A percentile compares a stretch with the other conserved stretches of the same genome.
Evolutionary conservation across 495 filamentous ascomycete species (phyloP).

Genomic region (Amorphotheca resinae): DNA sequence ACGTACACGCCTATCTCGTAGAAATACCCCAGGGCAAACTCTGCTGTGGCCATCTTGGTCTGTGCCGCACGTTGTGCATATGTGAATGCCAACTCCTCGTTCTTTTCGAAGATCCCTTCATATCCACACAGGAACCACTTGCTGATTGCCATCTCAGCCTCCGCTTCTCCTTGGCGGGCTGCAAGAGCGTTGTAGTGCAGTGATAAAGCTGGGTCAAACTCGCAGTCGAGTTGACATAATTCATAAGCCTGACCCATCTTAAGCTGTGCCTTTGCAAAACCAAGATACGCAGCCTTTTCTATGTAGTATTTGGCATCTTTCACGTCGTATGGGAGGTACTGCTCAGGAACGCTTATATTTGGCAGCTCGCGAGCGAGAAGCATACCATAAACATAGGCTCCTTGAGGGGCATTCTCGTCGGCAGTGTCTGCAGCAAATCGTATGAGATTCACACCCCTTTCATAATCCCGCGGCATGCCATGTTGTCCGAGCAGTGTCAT

Average conservation of each 20-base stretch:
- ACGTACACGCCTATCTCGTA: slow-evolving; percentile 91
- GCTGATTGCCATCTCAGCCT: slow-evolving; percentile 92
- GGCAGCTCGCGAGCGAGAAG: slow-evolving; percentile 80
- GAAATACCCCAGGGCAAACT: slow-evolving; percentile 97
- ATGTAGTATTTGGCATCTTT: slow-evolving; percentile 72
- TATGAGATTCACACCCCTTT: slow-evolving; percentile 68
- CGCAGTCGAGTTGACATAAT: slow-evolving; percentile 81
- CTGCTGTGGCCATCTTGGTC: slow-evolving; percentile 71
- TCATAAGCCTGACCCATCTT: slow-evolving; percentile 98
- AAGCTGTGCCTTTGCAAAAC: slow-evolving; percentile 91
- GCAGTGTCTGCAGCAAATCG: slow-evolving; percentile 71
- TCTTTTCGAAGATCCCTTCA: slow-evolving; percentile 84
- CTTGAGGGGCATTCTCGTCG: slow-evolving; percentile 95
- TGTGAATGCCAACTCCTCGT: slow-evolving; percentile 81
- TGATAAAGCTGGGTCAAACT: slow-evolving; percentile 85
- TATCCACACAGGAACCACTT: slow-evolving; percentile 98
- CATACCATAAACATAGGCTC: slow-evolving; percentile 96
- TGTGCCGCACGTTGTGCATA: slow-evolving; percentile 81
- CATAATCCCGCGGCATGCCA: slow-evolving; percentile 70
- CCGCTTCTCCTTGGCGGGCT: slow-evolving; percentile 72
- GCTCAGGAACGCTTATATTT: slow-evolving; percentile 66
- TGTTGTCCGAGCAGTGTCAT: slow-evolving; percentile 93
- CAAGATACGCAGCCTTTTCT: slow-evolving; percentile 92
- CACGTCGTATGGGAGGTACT: slow-evolving; percentile 60
- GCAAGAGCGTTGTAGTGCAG: slow-evolving; percentile 94